These are phyloP conservation scores for Candida stauntonica DNA, from an alignment of 805 yeast species.

Conservation along the genomic window DNA sequence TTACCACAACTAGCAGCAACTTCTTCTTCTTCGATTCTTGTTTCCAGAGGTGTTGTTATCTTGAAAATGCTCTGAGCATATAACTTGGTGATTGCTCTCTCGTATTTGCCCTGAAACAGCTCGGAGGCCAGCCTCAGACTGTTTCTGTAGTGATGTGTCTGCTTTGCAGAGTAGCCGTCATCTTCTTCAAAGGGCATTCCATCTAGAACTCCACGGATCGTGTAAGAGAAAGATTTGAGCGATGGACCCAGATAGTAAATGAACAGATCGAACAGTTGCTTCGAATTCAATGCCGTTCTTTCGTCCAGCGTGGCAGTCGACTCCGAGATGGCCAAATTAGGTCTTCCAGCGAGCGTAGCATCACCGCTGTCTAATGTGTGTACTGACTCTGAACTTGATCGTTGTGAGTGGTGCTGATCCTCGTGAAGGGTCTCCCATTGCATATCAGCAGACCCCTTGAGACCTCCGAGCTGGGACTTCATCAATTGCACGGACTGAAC, in stretches of 20 bases:
- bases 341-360: not conserved
- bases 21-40: constrained; percentile 68
- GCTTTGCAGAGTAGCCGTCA: constrained; percentile 32
- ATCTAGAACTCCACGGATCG: constrained; percentile 55
- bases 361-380: constrained; percentile 8
- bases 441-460: constrained; percentile 64
- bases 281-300: constrained; percentile 23
- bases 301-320: constrained; percentile 14
- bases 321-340: constrained; percentile 5
- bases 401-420: constrained; percentile 1
- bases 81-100: constrained; percentile 49
- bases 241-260: constrained; percentile 70
- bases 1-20: constrained; percentile 84
- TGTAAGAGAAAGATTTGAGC: constrained; percentile 57
- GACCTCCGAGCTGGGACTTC: constrained; percentile 58
- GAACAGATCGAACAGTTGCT: constrained; percentile 58
- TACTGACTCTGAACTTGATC: constrained; percentile 4
- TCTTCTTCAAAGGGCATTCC: constrained; percentile 52
- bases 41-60: constrained; percentile 10
- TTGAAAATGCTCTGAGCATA: constrained; percentile 36
- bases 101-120: constrained; percentile 53
- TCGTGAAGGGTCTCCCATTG: constrained; percentile 51
- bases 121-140: constrained; percentile 49
- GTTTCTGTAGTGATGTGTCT: constrained; percentile 39
- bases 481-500: constrained; percentile 50